phyloP scores from a whole-genome alignment of 345 rosid genomes.

The Syzygium grande region DNA sequence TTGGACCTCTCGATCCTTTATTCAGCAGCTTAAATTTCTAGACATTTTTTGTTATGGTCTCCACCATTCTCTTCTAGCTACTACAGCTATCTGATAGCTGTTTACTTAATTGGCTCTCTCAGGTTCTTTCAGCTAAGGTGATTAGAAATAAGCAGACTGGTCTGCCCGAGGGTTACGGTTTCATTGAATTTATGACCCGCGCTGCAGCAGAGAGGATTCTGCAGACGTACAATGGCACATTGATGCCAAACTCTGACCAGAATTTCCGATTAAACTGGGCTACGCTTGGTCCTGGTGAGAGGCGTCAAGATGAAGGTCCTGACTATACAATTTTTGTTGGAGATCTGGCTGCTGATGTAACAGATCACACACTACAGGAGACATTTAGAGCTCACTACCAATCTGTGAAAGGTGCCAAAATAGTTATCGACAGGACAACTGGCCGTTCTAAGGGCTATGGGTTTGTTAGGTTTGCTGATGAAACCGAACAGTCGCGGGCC shows the following conservation, averaged over 20 bases:
- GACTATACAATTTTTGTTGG: constrained; percentile 88
- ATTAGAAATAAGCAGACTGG: constrained; percentile 74
- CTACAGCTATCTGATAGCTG: background rate
- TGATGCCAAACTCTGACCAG: constrained; percentile 75
- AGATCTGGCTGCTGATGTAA: constrained; percentile 88
- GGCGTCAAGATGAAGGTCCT: constrained; percentile 76
- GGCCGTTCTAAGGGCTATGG: constrained; percentile 98
- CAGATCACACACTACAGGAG: constrained; percentile 67
- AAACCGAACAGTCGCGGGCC: constrained; percentile 72
- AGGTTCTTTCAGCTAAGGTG: constrained; percentile 78
- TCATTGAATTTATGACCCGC: constrained; percentile 62
- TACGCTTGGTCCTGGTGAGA: constrained; percentile 77
- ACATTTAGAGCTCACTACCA: constrained; percentile 54
- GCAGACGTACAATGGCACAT: constrained; percentile 70
- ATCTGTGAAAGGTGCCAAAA: constrained; percentile 88
- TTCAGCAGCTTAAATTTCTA: background rate
- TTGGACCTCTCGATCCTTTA: background rate
- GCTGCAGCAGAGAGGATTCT: constrained; percentile 75
- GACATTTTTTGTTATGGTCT: background rate
- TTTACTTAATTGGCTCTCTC: background rate
- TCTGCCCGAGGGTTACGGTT: constrained; percentile 80
- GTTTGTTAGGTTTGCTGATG: constrained; percentile 86
- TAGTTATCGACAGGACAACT: constrained; percentile 80
- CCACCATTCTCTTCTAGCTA: background rate
- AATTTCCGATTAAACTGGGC: constrained; percentile 91